Conservation (phyloP, 495 filamentous ascomycete genomes). For the Choiromyces venosus region DNA sequence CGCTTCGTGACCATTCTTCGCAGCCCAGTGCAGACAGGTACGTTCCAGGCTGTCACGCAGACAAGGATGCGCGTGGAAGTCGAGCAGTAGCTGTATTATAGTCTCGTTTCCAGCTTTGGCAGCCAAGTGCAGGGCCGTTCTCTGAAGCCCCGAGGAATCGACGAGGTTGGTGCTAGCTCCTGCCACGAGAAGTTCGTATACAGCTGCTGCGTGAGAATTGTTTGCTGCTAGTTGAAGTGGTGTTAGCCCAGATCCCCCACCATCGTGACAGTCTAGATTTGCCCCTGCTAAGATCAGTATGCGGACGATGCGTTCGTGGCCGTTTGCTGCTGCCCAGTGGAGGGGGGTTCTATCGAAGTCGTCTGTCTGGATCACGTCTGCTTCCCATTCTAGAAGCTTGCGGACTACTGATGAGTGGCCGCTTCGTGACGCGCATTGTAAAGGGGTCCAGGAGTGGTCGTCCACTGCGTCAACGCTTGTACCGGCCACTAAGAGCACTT, state of each 20-base stretch:
- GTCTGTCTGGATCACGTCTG: neutral
- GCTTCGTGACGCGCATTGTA: constrained; percentile 13
- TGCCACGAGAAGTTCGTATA: neutral
- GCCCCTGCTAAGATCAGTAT: constrained; percentile 12
- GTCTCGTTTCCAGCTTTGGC: neutral
- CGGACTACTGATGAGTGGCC: constrained; percentile 10
- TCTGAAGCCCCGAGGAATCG: constrained; percentile 5
- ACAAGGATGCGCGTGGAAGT: neutral
- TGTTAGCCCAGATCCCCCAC: neutral
- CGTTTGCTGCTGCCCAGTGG: neutral
- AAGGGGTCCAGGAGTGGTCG: constrained; percentile 3
- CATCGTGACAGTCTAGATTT: constrained; percentile 6
- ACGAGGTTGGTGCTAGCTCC: constrained; percentile 2
- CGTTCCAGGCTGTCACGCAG: neutral
- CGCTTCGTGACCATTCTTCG: neutral
- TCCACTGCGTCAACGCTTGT: constrained; percentile 12
- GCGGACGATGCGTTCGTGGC: constrained; percentile 8
- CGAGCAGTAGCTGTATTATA: neutral
- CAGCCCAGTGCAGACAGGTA: neutral
- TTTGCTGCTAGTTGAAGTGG: neutral
- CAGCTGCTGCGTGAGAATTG: neutral
- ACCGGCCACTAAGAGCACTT: constrained; percentile 8
- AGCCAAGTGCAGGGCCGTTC: constrained; percentile 13
- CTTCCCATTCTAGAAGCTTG: constrained; percentile 11
- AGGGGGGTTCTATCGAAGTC: constrained; percentile 1